phyloP scores from a whole-genome alignment of 2,329 filamentous ascomycete species.

The Bisporella sp. region DNA sequence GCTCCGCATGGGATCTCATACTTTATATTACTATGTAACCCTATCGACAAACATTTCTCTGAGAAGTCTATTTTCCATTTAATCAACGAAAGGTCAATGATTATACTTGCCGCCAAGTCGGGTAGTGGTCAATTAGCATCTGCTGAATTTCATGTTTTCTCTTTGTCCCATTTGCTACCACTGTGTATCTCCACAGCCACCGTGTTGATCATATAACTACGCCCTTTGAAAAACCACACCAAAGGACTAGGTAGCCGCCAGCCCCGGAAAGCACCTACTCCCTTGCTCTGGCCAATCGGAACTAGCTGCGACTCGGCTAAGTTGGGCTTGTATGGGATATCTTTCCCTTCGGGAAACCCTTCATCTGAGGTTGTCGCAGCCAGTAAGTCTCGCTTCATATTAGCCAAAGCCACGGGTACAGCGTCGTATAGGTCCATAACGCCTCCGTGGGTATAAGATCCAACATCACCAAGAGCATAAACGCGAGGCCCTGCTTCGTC shows the following conservation, averaged over 20 bases:
- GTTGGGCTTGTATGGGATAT: conserved; percentile 14
- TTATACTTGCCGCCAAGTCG: no score
- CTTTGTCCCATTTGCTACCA: neutral
- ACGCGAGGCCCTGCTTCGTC: conserved; percentile 34
- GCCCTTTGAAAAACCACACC: conserved; percentile 31
- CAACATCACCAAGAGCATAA: conserved; percentile 41
- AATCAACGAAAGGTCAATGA: no score
- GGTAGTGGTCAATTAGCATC: no score
- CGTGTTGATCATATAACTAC: conserved; percentile 26
- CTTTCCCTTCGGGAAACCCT: conserved; percentile 1
- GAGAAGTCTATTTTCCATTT: no score
- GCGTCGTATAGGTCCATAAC: conserved; percentile 33
- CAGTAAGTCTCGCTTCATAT: conserved; percentile 39
- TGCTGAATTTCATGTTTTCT: no score
- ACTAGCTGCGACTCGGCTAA: conserved; percentile 30
- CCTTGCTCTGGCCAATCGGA: conserved; percentile 30
- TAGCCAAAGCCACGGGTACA: conserved; percentile 34
- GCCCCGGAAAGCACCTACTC: conserved; percentile 32
- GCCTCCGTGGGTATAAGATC: conserved; percentile 33
- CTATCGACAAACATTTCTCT: no score
- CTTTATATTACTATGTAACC: no score
- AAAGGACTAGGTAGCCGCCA: conserved; percentile 30
- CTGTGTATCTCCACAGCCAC: neutral
- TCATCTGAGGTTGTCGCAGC: conserved; percentile 1
- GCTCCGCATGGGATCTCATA: no score